Evolutionary conservation across 2,329 filamentous ascomycete species (phyloP).

Genomic region (Aphanoascus verrucosus): DNA sequence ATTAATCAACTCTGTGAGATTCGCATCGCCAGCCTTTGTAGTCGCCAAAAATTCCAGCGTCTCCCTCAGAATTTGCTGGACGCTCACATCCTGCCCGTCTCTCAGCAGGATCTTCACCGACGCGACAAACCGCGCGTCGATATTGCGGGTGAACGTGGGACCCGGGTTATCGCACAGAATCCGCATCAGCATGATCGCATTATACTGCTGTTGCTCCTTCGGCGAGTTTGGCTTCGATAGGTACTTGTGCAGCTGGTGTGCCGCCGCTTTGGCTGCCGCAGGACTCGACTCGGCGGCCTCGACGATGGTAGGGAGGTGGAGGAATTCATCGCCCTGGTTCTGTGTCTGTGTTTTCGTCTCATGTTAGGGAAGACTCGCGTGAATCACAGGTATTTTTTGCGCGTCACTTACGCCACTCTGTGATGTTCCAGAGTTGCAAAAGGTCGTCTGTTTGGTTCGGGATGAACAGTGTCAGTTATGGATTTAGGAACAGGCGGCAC

Average conservation of each 20-base stretch:
- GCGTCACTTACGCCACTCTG: constrained; percentile 33
- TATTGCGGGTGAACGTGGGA: constrained; percentile 74
- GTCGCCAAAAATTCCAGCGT: constrained; percentile 68
- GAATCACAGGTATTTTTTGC: neutral
- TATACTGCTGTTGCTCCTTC: constrained; percentile 72
- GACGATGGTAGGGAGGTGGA: constrained; percentile 86
- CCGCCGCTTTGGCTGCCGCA: constrained; percentile 68
- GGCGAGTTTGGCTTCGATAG: constrained; percentile 59
- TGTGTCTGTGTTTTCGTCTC: constrained; percentile 20
- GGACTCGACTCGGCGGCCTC: constrained; percentile 91
- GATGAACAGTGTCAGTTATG: neutral
- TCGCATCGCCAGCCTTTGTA: constrained; percentile 62
- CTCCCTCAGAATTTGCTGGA: constrained; percentile 78
- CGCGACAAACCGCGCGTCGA: constrained; percentile 74
- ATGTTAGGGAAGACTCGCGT: constrained; percentile 13
- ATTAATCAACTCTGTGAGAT: constrained; percentile 56
- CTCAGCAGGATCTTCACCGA: constrained; percentile 65
- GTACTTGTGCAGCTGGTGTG: constrained; percentile 69
- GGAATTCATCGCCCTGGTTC: constrained; percentile 70
- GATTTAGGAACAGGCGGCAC: neutral
- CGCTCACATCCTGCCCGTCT: constrained; percentile 58
- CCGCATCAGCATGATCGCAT: constrained; percentile 86
- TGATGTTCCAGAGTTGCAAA: constrained; percentile 62
- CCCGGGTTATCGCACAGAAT: constrained; percentile 91
- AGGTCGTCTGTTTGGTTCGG: constrained; percentile 49